These are phyloP conservation scores for Alectoria sarmentosa DNA, from an alignment of 495 filamentous ascomycete species.

Conservation along the genomic window DNA sequence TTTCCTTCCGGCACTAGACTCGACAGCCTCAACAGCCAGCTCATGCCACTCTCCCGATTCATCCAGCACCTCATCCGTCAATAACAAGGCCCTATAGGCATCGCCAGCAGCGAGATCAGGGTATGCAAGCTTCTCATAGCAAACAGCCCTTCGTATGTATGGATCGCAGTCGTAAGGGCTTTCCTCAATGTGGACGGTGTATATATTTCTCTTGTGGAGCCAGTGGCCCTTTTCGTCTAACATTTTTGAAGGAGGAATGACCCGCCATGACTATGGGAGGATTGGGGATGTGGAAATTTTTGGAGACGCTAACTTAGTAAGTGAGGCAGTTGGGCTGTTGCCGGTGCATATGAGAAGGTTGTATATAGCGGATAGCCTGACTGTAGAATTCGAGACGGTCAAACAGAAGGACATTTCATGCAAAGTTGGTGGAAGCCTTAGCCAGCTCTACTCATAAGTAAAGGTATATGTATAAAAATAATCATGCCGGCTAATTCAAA, in stretches of 20 bases:
- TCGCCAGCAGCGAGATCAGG: slow-evolving; percentile 86
- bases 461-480: background rate
- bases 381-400: no score
- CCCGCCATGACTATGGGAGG: slow-evolving; percentile 3
- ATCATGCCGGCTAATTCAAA: no score
- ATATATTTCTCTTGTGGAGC: slow-evolving; percentile 16
- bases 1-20: slow-evolving; percentile 7
- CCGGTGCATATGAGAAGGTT: background rate
- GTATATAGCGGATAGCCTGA: no score
- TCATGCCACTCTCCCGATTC: slow-evolving; percentile 51
- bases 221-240: slow-evolving; percentile 13
- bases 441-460: background rate
- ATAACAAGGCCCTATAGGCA: slow-evolving; percentile 79
- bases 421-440: no score
- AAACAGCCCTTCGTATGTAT: slow-evolving; percentile 63
- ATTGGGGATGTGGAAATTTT: background rate
- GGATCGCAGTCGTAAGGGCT: slow-evolving; percentile 72
- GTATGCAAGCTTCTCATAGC: slow-evolving; percentile 70
- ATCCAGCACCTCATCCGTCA: slow-evolving; percentile 66
- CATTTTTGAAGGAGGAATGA: background rate
- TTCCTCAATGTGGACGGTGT: slow-evolving; percentile 31
- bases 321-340: background rate
- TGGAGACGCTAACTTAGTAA: slow-evolving; percentile 13
- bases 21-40: slow-evolving; percentile 39
- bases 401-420: no score